Base-by-base conservation (phyloP, 2,329 filamentous ascomycete species). In the Massarina eburnea region DNA sequence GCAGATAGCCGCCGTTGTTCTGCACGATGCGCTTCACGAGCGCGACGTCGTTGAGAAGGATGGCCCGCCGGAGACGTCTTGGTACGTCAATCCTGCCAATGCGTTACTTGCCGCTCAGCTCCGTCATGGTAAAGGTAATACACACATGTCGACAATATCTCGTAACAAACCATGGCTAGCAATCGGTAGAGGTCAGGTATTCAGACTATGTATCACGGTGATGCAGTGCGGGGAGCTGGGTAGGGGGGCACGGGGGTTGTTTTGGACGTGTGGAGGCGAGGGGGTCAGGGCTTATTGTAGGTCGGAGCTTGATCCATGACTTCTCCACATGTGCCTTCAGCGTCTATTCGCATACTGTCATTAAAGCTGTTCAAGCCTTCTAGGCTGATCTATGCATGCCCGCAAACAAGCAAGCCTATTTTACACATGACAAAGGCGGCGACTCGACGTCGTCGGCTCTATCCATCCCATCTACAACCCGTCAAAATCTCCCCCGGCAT, bases 401-500 rank as follows among this genome's bases (percentile, higher is more conserved):
- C 51, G 50, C 47, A 41, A 35, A 42, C 20, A 39, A 41, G 48
- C 48, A 44, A 39, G 54, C 40, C 51, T 58, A 53, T 57, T 48
- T 42, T 59, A 58, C 59, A 59, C 51, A 48, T 39, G 24, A 22
- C 33, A 17, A 34, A 41, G 40, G 22, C 14, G 39, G 9, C 35
- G 10, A 39, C 9, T 19, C n/a, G 8, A 3, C 19, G 24, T 22
- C 21, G 20, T n/a, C 17, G 19, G 24, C 20, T 36, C 10, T 5
- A 8, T 18, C 30, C 8, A 15, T 21, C 22, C 39, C 39, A 38
- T 59, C 56, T 87, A 97, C 80, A 97, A 90, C 62, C 90, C 92
- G 64, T 97, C 94, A 72, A 96, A 97, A 66, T 96, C 92, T 46
- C 91, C 92, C 43, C 89, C 91, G 38, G 95, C 86, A 75, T 97